Percentiles rank a stretch among this genome's conserved stretches.
phyloP scores from a whole-genome alignment of 2,329 filamentous ascomycete species.

The Exophiala mesophila region DNA sequence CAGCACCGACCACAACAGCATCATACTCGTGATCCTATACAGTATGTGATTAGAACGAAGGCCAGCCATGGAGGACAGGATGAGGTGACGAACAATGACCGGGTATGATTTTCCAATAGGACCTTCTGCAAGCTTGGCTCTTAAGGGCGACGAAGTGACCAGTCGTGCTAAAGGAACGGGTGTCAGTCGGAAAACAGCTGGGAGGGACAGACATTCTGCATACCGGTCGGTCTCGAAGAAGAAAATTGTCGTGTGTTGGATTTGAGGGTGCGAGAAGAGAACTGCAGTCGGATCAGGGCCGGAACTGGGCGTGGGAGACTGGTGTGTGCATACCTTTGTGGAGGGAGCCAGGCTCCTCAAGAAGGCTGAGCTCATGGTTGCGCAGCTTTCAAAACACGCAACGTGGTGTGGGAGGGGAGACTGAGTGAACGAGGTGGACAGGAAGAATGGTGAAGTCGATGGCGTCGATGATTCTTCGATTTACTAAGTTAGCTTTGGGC shows the following conservation, averaged over 20 bases:
- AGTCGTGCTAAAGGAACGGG: conserved; percentile 63
- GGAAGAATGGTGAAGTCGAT: conserved; percentile 9
- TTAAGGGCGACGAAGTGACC: conserved; percentile 76
- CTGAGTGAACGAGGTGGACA: not conserved
- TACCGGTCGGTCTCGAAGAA: conserved; percentile 74
- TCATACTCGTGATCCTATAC: conserved; percentile 85
- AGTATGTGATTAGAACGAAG: not conserved
- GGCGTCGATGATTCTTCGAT: conserved; percentile 7
- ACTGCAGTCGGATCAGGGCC: conserved; percentile 41
- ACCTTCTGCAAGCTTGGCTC: conserved; percentile 87
- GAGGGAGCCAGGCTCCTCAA: conserved; percentile 47
- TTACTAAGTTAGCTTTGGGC: not conserved
- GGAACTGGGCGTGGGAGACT: conserved; percentile 11
- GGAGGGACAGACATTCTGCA: conserved; percentile 29
- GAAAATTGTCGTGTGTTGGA: conserved; percentile 75
- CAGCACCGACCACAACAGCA: conserved; percentile 67
- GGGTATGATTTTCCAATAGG: conserved; percentile 87
- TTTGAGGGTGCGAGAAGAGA: conserved; percentile 59
- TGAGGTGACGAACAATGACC: conserved; percentile 65
- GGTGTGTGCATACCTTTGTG: conserved; percentile 39
- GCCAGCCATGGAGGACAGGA: conserved; percentile 24
- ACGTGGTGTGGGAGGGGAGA: conserved; percentile 1
- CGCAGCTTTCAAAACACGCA: conserved; percentile 2
- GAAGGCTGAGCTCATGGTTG: conserved; percentile 46
- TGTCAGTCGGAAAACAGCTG: conserved; percentile 10